Percentiles rank a stretch among this genome's conserved stretches.
phyloP scores from a whole-genome alignment of 352 stramenopile genomes.

The Phytopythium delawarense region DNA sequence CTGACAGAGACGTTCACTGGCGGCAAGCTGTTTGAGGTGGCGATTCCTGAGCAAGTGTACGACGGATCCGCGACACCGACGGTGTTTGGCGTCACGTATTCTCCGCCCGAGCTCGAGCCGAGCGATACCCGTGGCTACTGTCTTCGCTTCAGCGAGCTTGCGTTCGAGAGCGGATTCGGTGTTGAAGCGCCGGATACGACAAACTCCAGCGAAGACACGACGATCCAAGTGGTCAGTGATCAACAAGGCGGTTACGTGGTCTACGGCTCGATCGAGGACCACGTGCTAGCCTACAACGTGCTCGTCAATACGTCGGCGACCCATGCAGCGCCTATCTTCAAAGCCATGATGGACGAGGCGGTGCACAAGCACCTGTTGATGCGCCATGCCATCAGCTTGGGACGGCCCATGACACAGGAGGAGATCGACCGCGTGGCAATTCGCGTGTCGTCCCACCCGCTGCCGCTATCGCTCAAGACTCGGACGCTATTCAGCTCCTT shows the following conservation, averaged over 20 bases:
- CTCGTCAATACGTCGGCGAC: constrained; percentile 49
- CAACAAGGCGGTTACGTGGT: constrained; percentile 57
- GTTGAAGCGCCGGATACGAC: not conserved
- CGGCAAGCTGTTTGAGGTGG: constrained; percentile 24
- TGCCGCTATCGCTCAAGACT: constrained; percentile 56
- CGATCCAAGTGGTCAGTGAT: constrained; percentile 14
- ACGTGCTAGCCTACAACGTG: constrained; percentile 55
- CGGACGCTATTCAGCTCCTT: constrained; percentile 56
- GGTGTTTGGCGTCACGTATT: constrained; percentile 55
- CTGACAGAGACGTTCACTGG: constrained; percentile 23
- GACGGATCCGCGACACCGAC: constrained; percentile 21
- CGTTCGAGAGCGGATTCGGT: constrained; percentile 45
- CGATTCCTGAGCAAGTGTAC: constrained; percentile 34
- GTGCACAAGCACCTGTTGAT: constrained; percentile 47
- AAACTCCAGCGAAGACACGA: not conserved
- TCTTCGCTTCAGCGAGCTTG: constrained; percentile 49
- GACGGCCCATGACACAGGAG: constrained; percentile 2
- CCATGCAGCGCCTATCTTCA: constrained; percentile 47
- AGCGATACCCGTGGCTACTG: constrained; percentile 57
- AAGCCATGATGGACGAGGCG: constrained; percentile 54
- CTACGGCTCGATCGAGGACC: constrained; percentile 27
- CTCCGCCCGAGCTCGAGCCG: constrained; percentile 23
- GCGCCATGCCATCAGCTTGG: not conserved
- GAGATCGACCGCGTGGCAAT: constrained; percentile 19
- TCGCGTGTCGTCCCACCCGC: constrained; percentile 45